phyloP scores from a whole-genome alignment of 2,329 filamentous ascomycete species.

The Colletotrichum coccodes region DNA sequence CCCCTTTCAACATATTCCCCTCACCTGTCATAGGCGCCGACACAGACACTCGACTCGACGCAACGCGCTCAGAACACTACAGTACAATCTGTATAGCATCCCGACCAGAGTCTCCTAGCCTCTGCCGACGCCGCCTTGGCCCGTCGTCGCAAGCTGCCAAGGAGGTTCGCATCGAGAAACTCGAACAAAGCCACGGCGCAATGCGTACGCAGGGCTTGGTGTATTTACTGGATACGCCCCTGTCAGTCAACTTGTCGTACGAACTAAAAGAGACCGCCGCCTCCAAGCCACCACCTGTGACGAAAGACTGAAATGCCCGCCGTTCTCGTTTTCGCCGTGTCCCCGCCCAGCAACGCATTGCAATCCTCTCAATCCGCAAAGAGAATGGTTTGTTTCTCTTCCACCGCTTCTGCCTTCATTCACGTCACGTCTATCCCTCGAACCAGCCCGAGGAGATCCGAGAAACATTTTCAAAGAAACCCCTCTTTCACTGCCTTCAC shows the following conservation, averaged over 20 bases:
- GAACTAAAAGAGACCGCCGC: background rate
- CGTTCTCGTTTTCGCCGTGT: conserved; percentile 14
- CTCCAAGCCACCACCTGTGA: conserved; percentile 28
- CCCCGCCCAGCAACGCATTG: background rate
- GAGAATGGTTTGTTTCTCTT: conserved; percentile 1
- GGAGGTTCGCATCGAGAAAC: conserved; percentile 4
- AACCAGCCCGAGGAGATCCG: conserved; percentile 8
- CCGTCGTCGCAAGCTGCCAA: conserved; percentile 11
- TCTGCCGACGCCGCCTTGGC: conserved; percentile 6
- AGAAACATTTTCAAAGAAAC: background rate
- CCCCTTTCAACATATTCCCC: background rate
- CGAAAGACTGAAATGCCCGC: conserved; percentile 1
- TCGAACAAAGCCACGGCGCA: conserved; percentile 11
- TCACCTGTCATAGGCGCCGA: background rate
- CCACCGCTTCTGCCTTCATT: background rate
- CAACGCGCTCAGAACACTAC: background rate
- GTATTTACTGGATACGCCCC: background rate
- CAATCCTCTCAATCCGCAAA: conserved; percentile 1
- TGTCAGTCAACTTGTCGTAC: background rate
- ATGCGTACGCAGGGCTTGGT: conserved; percentile 20
- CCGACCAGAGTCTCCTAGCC: conserved; percentile 1
- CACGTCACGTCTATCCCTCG: background rate
- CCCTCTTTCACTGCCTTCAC: conserved; percentile 10
- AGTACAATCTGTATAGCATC: background rate
- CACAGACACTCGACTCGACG: background rate